A percentile compares a stretch with the other conserved stretches of the same genome.
Conservation (phyloP, 768 basidiomycete genomes). For the Rhizopogon vulgaris region DNA sequence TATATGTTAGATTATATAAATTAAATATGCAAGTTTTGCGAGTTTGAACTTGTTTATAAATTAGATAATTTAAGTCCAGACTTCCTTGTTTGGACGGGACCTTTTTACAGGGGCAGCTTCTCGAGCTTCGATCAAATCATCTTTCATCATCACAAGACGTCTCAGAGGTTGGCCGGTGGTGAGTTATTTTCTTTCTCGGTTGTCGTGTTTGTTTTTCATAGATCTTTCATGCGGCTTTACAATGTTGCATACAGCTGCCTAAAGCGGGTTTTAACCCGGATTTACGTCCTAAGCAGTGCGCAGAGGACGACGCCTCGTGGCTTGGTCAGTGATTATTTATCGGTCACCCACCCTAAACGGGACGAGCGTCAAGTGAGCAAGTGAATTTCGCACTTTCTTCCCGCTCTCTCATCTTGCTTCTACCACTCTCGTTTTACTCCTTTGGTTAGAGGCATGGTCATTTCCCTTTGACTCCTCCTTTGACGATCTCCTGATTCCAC, state of each 20-base stretch:
- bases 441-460: conserved; percentile 14
- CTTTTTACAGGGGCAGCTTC: not conserved
- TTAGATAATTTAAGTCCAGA: too few species aligned
- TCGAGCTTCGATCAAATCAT: not conserved
- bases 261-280: not conserved
- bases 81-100: not conserved
- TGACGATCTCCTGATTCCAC: conserved; percentile 6
- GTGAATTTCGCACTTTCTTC: conserved; percentile 5
- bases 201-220: not conserved
- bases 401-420: conserved; percentile 5
- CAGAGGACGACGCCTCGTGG: not conserved
- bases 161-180: too few species aligned
- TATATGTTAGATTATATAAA: too few species aligned
- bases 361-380: conserved; percentile 9
- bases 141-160: too few species aligned
- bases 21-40: not conserved
- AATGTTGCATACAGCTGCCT: not conserved
- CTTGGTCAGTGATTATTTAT: not conserved
- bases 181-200: not conserved
- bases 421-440: not conserved
- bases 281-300: not conserved
- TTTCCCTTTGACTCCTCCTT: conserved; percentile 4
- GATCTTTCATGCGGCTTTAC: not conserved
- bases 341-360: conserved; percentile 7
- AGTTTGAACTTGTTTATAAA: not conserved